These are phyloP conservation scores for Vaccinium macrocarpon DNA, from an alignment of 148 eudicot species.

Conservation along the genomic window DNA sequence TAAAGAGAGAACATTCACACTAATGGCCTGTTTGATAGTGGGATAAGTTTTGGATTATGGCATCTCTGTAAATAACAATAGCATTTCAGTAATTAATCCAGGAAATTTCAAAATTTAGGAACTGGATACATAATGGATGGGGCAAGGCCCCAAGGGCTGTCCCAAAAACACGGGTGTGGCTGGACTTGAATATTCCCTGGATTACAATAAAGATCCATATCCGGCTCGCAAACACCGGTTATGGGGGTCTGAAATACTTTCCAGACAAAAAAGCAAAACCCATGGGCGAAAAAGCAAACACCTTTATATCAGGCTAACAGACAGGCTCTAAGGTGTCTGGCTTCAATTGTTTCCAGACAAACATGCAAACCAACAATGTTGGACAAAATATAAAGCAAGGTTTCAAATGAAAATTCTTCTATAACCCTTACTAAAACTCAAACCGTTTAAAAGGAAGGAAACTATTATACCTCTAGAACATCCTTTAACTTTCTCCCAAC, in stretches of 20 bases:
- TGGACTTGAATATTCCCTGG: too few species aligned
- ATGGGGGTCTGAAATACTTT: too few species aligned
- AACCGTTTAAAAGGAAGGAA: background rate
- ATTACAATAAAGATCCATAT: too few species aligned
- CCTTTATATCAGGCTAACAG: background rate
- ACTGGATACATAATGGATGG: background rate
- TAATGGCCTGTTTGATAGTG: background rate
- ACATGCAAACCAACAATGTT: background rate
- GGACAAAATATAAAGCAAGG: background rate
- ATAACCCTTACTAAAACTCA: background rate
- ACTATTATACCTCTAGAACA: constrained; percentile 58
- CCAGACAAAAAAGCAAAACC: too few species aligned
- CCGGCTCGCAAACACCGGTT: too few species aligned
- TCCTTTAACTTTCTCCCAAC: constrained; percentile 76
- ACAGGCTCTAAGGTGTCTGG: background rate
- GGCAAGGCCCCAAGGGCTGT: background rate
- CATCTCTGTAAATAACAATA: too few species aligned
- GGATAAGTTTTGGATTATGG: background rate
- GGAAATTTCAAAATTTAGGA: background rate
- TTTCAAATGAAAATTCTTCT: background rate
- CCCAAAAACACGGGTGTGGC: too few species aligned
- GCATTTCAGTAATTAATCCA: background rate
- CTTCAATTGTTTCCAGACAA: background rate
- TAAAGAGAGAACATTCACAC: background rate
- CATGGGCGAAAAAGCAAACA: background rate